Conservation (phyloP, 805 yeast species). For the Spathaspora boniae region DNA sequence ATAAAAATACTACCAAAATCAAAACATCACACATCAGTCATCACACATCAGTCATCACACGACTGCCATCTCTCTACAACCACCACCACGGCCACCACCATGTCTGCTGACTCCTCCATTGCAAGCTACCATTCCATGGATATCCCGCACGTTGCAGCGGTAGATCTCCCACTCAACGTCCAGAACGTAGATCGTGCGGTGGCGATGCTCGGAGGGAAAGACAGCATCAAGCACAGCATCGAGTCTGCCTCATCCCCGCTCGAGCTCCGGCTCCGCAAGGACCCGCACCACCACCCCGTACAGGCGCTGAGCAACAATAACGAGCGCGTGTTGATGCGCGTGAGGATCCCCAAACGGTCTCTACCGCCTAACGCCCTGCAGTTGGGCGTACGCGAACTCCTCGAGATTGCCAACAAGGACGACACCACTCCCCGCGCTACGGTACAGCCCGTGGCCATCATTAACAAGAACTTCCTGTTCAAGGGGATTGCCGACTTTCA, state of each 20-base stretch:
- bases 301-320: constrained; percentile 48
- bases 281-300: constrained; percentile 59
- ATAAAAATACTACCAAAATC: neutral
- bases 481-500: constrained; percentile 90
- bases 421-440: constrained; percentile 26
- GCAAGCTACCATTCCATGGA: constrained; percentile 64
- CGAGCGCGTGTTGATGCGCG: constrained; percentile 57
- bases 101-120: constrained; percentile 7
- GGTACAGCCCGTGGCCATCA: constrained; percentile 61
- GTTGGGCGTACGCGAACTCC: constrained; percentile 39
- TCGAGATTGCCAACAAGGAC: constrained; percentile 25
- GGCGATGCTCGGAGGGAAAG: constrained; percentile 63
- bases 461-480: constrained; percentile 69
- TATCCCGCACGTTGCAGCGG: constrained; percentile 67
- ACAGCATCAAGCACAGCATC: constrained; percentile 39
- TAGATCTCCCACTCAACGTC: constrained; percentile 78
- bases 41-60: too few species aligned
- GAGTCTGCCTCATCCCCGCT: constrained; percentile 31
- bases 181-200: constrained; percentile 61
- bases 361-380: constrained; percentile 38
- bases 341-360: constrained; percentile 56
- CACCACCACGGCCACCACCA: too few species aligned
- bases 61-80: too few species aligned
- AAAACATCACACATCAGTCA: neutral
- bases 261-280: constrained; percentile 39